phyloP scores from a whole-genome alignment of 163 green algal species.

The Chlorella variabilis region DNA sequence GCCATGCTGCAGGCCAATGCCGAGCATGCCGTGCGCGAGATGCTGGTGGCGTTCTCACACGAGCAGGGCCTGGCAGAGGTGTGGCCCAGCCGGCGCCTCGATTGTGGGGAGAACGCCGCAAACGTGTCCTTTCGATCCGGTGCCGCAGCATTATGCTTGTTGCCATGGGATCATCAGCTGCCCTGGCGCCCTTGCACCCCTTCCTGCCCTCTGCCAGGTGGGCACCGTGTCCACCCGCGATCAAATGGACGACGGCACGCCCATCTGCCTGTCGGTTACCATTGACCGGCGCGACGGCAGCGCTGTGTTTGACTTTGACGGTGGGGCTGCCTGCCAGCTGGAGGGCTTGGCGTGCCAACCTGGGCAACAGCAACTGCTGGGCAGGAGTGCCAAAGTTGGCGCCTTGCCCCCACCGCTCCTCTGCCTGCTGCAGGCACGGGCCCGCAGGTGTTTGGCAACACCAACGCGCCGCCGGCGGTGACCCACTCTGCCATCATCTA shows the following conservation, averaged over 20 bases:
- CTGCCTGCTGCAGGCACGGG: conserved; percentile 54
- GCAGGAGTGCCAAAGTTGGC: too few species aligned
- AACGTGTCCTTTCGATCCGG: too few species aligned
- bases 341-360: too few species aligned
- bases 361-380: too few species aligned
- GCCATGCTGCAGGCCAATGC: conserved; percentile 73
- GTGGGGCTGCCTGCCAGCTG: conserved; percentile 25
- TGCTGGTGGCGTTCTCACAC: conserved; percentile 84
- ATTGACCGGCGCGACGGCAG: conserved; percentile 83
- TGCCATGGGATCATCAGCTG: too few species aligned
- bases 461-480: conserved; percentile 95
- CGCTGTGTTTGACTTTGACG: conserved; percentile 95
- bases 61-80: conserved; percentile 73
- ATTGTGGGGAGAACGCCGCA: too few species aligned
- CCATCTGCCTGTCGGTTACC: conserved; percentile 85
- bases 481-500: conserved; percentile 97
- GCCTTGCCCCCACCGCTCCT: not conserved
- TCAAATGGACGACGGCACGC: conserved; percentile 91
- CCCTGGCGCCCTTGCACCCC: too few species aligned
- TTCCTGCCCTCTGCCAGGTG: conserved; percentile 32
- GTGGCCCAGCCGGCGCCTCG: too few species aligned
- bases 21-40: conserved; percentile 88
- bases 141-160: too few species aligned
- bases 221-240: conserved; percentile 79
- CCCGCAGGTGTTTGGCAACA: conserved; percentile 94